Evolutionary conservation across 495 filamentous ascomycete species (phyloP).

Genomic region (Parathielavia hyrcaniae): DNA sequence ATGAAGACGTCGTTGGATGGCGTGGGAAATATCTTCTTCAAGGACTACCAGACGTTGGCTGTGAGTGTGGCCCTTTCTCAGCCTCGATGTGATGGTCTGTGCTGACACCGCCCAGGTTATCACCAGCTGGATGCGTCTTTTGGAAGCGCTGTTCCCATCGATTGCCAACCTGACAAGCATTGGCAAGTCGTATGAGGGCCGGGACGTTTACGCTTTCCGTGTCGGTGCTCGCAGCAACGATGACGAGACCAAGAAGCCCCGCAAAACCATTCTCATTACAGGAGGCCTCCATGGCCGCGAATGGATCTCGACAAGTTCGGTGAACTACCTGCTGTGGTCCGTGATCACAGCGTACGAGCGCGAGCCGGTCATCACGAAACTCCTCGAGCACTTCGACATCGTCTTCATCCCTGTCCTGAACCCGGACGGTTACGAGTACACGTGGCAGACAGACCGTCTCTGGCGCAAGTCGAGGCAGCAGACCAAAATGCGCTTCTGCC

Average conservation of each 20-base stretch:
- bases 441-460: constrained; percentile 82
- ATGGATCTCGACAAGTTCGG: constrained; percentile 91
- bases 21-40: constrained; percentile 71
- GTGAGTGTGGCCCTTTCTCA: constrained; percentile 46
- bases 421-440: constrained; percentile 90
- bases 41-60: constrained; percentile 74
- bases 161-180: constrained; percentile 68
- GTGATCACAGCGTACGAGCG: constrained; percentile 76
- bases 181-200: constrained; percentile 76
- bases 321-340: constrained; percentile 87
- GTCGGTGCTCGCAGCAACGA: constrained; percentile 57
- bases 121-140: constrained; percentile 77
- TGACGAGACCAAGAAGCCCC: constrained; percentile 35
- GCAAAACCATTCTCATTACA: constrained; percentile 72
- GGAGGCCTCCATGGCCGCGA: constrained; percentile 88
- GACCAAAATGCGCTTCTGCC: constrained; percentile 76
- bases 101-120: constrained; percentile 28
- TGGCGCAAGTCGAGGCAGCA: constrained; percentile 94
- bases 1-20: constrained; percentile 32
- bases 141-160: constrained; percentile 80
- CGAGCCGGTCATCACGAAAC: constrained; percentile 56
- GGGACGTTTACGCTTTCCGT: constrained; percentile 74
- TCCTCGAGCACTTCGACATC: constrained; percentile 78
- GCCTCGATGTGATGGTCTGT: neutral
- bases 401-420: constrained; percentile 85